These are phyloP conservation scores for Diaporthe vexans DNA, from an alignment of 2,329 filamentous ascomycete species.

Conservation along the genomic window DNA sequence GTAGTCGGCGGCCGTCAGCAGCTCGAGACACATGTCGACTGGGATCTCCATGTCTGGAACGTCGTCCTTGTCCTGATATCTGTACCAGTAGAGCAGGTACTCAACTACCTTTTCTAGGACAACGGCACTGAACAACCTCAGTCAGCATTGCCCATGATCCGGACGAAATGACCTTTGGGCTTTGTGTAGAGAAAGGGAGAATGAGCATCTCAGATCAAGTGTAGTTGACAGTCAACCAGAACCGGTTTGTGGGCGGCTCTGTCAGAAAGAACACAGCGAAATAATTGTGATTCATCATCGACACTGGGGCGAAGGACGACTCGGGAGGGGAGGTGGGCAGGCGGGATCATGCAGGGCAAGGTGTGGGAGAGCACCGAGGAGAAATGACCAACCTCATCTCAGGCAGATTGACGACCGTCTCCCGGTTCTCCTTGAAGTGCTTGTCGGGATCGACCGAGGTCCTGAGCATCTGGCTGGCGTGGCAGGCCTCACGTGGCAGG, in stretches of 20 bases:
- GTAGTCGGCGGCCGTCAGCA: constrained; percentile 84
- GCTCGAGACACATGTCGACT: constrained; percentile 81
- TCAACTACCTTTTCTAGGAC: constrained; percentile 86
- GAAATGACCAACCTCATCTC: constrained; percentile 77
- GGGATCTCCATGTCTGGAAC: constrained; percentile 87
- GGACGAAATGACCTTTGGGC: constrained; percentile 2
- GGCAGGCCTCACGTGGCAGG: constrained; percentile 77
- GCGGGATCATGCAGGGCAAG: constrained; percentile 24
- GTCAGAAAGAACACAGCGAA: constrained; percentile 62
- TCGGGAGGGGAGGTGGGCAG: constrained; percentile 20
- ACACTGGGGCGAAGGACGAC: constrained; percentile 35
- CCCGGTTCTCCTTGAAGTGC: constrained; percentile 75
- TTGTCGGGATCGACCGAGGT: constrained; percentile 80
- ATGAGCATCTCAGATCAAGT: constrained; percentile 71
- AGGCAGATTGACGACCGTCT: constrained; percentile 75
- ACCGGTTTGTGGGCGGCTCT: constrained; percentile 58
- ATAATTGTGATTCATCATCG: constrained; percentile 56
- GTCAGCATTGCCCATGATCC: constrained; percentile 42
- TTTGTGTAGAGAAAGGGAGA: neutral
- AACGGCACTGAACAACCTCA: constrained; percentile 66
- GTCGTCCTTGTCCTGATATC: constrained; percentile 77
- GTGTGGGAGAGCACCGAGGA: constrained; percentile 7
- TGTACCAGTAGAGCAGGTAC: constrained; percentile 88
- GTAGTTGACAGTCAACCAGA: constrained; percentile 69
- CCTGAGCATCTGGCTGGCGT: constrained; percentile 79